Evolutionary conservation across 192 early-diverging fungal species (phyloP), one percentile per base, ranked within the genome.

Genomic region (Dissophora ornata): DNA sequence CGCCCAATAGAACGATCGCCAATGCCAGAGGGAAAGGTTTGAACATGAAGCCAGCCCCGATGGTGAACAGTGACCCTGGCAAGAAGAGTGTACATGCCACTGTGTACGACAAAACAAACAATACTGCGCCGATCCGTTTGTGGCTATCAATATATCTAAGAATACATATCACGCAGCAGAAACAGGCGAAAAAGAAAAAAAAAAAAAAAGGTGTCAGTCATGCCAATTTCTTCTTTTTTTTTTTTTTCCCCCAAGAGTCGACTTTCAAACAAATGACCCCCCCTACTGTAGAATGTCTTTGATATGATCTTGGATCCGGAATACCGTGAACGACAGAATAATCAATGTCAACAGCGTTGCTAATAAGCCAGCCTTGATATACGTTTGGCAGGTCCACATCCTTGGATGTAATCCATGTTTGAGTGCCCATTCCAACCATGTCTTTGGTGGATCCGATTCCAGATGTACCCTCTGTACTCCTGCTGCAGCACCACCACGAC

Each of bases 11-110:
- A 12, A 82, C 73, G 33, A 82, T 52, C 1, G 50, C 21, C 6
- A 73, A 47, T 7, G 81, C 81, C 32, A 82, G 18, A 11, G 71
- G 73, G 48, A 65, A 45, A 8, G 81, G 81, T 42, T 79, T 79
- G 46, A 82, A 82, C 19, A 82, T 38, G 48, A 82, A 82, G 29
- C 81, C 81, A 6, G 81, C 75, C 2, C 77, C 77, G 22, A 82
- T 62, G n/a, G 77, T 82, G 49, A 79, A 75, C 21, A 82, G 38
- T 4, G 81, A 82, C 21, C 64, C 73, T 2, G 73, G 73, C 24
- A 77, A 29, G 59, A 77, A 77, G 4, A 77, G 59, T 15, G 57
- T 67, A 32, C 73, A 77, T 28, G 73, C 73, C 12, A 59, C 52
- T 4, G 64, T 67, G 29, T 77, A 77, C 2, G 63, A 67, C 9